phyloP scores from a whole-genome alignment of 2,329 filamentous ascomycete genomes.

The Boeremia lycopersici region DNA sequence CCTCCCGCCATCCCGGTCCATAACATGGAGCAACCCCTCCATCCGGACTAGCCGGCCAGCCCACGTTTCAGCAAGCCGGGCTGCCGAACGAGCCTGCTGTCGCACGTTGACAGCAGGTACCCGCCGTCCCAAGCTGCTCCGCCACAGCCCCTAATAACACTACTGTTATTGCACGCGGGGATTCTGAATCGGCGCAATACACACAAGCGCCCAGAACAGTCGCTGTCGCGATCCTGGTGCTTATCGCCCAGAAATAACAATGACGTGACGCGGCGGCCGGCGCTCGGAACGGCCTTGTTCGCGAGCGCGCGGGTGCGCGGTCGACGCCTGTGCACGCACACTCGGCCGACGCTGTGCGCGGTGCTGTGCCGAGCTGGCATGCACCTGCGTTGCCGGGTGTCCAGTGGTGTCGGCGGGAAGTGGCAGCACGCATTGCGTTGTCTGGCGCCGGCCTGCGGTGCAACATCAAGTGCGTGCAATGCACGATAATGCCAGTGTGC shows the following conservation, averaged over 20 bases:
- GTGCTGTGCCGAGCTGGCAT: too few species aligned
- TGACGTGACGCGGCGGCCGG: too few species aligned
- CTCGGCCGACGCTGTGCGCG: too few species aligned
- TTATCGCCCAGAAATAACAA: too few species aligned
- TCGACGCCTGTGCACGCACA: too few species aligned
- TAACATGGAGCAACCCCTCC: not conserved
- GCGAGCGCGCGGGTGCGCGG: too few species aligned
- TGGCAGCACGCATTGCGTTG: not conserved
- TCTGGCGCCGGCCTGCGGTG: constrained; percentile 2
- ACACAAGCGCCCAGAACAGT: too few species aligned
- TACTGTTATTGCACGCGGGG: not conserved
- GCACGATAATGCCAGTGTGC: not conserved
- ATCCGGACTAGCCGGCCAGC: not conserved
- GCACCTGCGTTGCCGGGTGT: too few species aligned
- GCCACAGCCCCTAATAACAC: constrained; percentile 1
- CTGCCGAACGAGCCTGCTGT: not conserved
- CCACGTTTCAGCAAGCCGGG: constrained; percentile 11
- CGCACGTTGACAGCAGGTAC: constrained; percentile 3
- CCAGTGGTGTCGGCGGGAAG: too few species aligned
- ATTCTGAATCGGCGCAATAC: not conserved
- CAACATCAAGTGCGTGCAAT: not conserved
- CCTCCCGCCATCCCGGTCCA: not conserved
- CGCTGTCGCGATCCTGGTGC: too few species aligned
- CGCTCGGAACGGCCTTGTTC: too few species aligned
- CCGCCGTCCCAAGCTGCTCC: not conserved